Evolutionary conservation across 2,329 filamentous ascomycete species (phyloP).

Genomic region (Alternaria angustiovoidea): DNA sequence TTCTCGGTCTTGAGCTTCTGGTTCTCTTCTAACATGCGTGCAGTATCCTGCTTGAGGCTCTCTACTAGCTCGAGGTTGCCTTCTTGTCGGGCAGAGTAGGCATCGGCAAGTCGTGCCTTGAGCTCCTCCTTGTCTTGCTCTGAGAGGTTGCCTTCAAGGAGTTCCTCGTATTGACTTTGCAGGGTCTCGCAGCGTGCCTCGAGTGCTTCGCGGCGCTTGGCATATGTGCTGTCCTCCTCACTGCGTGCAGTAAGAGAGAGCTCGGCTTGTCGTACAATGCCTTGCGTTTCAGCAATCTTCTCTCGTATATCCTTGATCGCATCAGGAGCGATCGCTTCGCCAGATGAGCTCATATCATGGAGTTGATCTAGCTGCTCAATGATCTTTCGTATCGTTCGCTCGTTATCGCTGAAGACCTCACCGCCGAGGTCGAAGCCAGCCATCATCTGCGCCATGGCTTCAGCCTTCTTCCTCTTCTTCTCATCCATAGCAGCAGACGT

Average conservation of each 20-base stretch:
- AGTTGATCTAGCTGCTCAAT: conserved; percentile 84
- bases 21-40: conserved; percentile 82
- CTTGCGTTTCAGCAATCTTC: conserved; percentile 86
- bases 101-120: conserved; percentile 78
- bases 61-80: conserved; percentile 76
- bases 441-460: conserved; percentile 99
- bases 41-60: conserved; percentile 78
- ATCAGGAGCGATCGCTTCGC: conserved; percentile 82
- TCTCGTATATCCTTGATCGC: conserved; percentile 79
- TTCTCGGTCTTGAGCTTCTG: conserved; percentile 80
- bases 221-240: conserved; percentile 68
- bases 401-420: conserved; percentile 93
- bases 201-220: conserved; percentile 75
- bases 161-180: conserved; percentile 83
- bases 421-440: conserved; percentile 94
- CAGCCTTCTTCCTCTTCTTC: conserved; percentile 98
- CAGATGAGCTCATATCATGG: conserved; percentile 76
- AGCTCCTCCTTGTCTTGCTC: conserved; percentile 84
- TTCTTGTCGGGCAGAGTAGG: conserved; percentile 78
- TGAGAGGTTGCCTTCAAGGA: conserved; percentile 79
- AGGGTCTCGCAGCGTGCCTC: conserved; percentile 77
- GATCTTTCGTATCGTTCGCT: conserved; percentile 81
- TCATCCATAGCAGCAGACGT: conserved; percentile 88
- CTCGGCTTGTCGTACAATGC: conserved; percentile 91
- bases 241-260: conserved; percentile 77